Evolutionary conservation across 441 rosid species (phyloP).

Genomic region (Bruguiera hainesii): DNA sequence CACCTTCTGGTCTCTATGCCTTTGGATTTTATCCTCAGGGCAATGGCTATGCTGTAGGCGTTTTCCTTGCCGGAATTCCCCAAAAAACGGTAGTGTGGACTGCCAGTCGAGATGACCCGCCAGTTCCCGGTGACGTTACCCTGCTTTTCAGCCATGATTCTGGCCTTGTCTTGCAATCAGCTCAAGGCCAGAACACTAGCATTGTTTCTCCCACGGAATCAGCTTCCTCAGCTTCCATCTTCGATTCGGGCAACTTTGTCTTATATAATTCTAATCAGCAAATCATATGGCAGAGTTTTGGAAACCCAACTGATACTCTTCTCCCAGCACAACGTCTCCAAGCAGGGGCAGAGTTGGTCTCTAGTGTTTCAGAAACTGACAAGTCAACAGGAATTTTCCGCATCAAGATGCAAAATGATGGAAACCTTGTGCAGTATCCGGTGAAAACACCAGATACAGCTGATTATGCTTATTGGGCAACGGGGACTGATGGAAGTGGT

Average conservation of each 20-base stretch:
- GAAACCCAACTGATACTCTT: slow-evolving; percentile 27
- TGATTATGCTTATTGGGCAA: slow-evolving; percentile 13
- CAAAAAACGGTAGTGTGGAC: slow-evolving; percentile 27
- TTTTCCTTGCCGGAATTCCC: slow-evolving; percentile 25
- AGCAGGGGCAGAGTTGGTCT: slow-evolving; percentile 13
- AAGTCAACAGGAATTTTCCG: slow-evolving; percentile 23
- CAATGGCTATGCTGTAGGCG: slow-evolving; percentile 20
- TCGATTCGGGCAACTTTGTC: slow-evolving; percentile 33
- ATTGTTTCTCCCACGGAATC: background rate
- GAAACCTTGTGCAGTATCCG: slow-evolving; percentile 33
- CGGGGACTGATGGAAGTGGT: slow-evolving; percentile 14
- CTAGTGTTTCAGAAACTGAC: slow-evolving; percentile 19
- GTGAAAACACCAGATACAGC: background rate
- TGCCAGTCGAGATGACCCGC: slow-evolving; percentile 26
- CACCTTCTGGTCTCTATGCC: slow-evolving; percentile 36
- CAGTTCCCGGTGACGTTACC: slow-evolving; percentile 12
- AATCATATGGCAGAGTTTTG: slow-evolving; percentile 30
- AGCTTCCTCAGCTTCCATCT: slow-evolving; percentile 31
- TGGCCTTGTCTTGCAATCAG: slow-evolving; percentile 19
- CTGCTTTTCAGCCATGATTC: slow-evolving; percentile 18
- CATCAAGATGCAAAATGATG: slow-evolving; percentile 32
- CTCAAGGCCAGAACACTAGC: background rate
- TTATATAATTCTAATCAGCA: slow-evolving; percentile 13
- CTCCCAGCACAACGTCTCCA: slow-evolving; percentile 23
- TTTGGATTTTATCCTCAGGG: slow-evolving; percentile 33